Evolutionary conservation across 2,329 filamentous ascomycete species (phyloP), one percentile per base, ranked within the genome.

Genomic region (Tricladium varicosporioides): DNA sequence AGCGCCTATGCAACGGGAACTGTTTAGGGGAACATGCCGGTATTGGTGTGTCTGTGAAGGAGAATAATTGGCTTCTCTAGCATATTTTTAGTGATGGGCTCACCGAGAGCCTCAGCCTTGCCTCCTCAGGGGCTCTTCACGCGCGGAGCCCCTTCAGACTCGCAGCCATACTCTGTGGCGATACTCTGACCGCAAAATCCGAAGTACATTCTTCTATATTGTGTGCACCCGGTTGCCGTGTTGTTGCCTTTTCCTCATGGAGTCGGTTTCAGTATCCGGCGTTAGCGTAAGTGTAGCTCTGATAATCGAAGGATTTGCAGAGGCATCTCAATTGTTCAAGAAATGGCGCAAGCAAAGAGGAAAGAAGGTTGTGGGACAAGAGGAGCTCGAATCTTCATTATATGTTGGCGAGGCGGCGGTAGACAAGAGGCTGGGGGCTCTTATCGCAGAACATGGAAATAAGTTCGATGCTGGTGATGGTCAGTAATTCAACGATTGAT

Each of bases 401-500:
- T 47, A 57, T 14, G 45, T 58, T 51, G 54, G 57, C 5, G 43
- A 57, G 48, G 48, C 48, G 10, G 19, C 51, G 14, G 53, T 61
- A 22, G 42, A 59, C 48, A 44, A 16, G 5, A 59, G 16, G 42
- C 48, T 60, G 14, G 40, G 53, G 15, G 16, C 9, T 53, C 55
- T 31, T 56, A 40, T 13, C 19, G n/a, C 5, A 19, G 54, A 50
- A 33, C 52, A 61, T 58, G 56, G 57, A 53, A 11, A 27, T 45
- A 56, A 16, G 49, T 63, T 63, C 50, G 49, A 63, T 16, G 22
- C 19, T 31, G 59, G 60, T 11, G 60, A 63, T 48, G 48, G 60
- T 61, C 52, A 56, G 57, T 22, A 40, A 8, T 43, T 42, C 1
- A 13, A 50, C 11, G 16, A 44, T 33, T 19, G 13, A 22, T n/a